Base-by-base conservation (phyloP, 805 yeast species). In the Kodamaea kaohsiungensis region DNA sequence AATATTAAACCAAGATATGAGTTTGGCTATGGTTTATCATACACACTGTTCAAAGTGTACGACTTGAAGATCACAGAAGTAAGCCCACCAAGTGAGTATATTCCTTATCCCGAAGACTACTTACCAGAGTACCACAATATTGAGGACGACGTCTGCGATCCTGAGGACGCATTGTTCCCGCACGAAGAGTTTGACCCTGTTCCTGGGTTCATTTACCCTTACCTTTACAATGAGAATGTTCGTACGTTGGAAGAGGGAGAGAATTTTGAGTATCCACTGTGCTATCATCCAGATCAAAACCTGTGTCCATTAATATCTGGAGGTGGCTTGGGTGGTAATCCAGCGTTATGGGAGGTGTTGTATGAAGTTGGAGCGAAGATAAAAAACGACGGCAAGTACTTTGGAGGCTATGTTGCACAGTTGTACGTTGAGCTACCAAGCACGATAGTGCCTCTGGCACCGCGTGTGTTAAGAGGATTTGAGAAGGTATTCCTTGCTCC, bases 1-100 rank as follows among this genome's bases (percentile, higher is more conserved):
- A 76, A 79, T 53, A 79, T 83, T 43, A 73, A 74, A 57, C 87
- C 88, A 17, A 67, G 87, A 48, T 85, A 66, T 62, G 87, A 82
- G 56, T 85, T 85, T 65, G 89, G 88, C 2, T 82, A 63, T 68
- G 89, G 89, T 7, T 67, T 84, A 46, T 80, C 87, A 1, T 84
- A 82, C 62, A 73, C 87, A 2, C 72, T 70, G 30, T 78, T 78
- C 55, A 65, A 61, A 48, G 62, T 73, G 12, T 55, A 60, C 38
- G 67, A 71, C 50, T 64, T 82, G 47, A 65, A 73, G 18, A 77
- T 81, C 37, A 65, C 65, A 17, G 77, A 76, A 57, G 68, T 78
- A 1, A 65, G 68, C 47, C 66, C 78, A 2, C 82, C 82, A 15
- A 69, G 78, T 1, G 77, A 76, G 49, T 78, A 75, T 55, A 65